Base-by-base conservation (phyloP, 2,329 filamentous ascomycete genomes). In the Fusarium sp. region DNA sequence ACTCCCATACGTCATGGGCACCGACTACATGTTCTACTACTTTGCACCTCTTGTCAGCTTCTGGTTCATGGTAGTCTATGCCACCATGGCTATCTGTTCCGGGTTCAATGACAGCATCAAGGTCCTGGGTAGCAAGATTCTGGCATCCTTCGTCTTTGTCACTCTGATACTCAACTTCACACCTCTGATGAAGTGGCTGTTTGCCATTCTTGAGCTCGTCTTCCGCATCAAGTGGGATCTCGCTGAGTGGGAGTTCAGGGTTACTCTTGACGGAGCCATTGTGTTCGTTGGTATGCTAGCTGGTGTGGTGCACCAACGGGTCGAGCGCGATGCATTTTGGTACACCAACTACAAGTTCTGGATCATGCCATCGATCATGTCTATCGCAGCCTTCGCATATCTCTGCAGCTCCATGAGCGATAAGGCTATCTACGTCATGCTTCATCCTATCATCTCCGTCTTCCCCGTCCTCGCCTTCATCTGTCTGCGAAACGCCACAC, bases 31-130 rank as follows among this genome's bases (percentile, higher is more conserved):
- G 69, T 74, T 74, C 34, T 90, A 91, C 75, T 87, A 88, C 76
- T 89, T 90, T 70, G 83, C 87, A 1, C 84, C 87, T 1, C 79
- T 90, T 3, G 82, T 86, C 41, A 88, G 83, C 51, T 89, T 90
- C 74, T 91, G 88, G 87, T 91, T 89, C 73, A 67, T 88, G 8
- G 78, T 89, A 24, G 79, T 87, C n/a, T 90, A 84, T 73, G 67
- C 79, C 30, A 88, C 86, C 7, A 78, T 90, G 60, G 78, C 80
- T 20, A 72, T 84, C 20, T 80, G 79, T 34, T 77, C 77, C 6
- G 70, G 73, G 27, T 75, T 77, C 65, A 89, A 89, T 67, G 74
- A 79, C 20, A 81, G 80, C 48, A 71, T 80, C 7, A 70, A 71
- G 4, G 82, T 82, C 38, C 70, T 89, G 5, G 30, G 85, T 13